Evolutionary conservation across 176 grass and related monocot species (phyloP).

Genomic region (Bothriochloa decipiens): DNA sequence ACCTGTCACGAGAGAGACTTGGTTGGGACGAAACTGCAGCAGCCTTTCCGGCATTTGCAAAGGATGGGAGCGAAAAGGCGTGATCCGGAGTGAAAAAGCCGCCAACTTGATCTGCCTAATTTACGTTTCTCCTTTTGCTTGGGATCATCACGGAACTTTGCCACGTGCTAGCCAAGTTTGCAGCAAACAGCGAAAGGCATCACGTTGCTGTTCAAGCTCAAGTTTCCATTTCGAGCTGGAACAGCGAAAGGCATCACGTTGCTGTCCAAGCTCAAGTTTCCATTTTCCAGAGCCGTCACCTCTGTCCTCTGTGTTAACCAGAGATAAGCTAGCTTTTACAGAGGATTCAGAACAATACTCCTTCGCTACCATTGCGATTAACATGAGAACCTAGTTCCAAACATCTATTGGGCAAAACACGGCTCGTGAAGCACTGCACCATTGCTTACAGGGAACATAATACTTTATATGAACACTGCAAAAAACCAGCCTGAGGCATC

Average conservation of each 20-base stretch:
- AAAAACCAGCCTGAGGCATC: neutral
- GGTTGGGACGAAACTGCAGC: neutral
- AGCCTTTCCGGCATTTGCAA: slow-evolving; percentile 2
- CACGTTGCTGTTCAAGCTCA: neutral
- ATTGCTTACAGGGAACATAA: neutral
- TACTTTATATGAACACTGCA: neutral
- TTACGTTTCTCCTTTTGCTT: neutral
- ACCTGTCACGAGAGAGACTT: neutral
- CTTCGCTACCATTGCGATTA: neutral
- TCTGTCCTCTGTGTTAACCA: neutral
- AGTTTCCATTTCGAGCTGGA: neutral
- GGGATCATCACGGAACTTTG: slow-evolving; percentile 5
- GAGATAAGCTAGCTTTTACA: neutral
- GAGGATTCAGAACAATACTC: neutral
- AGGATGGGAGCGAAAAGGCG: neutral
- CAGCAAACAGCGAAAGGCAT: slow-evolving; percentile 2
- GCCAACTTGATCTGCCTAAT: neutral
- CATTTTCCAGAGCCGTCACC: neutral
- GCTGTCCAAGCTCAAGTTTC: neutral
- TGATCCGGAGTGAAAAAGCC: slow-evolving; percentile 1
- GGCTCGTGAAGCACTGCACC: neutral
- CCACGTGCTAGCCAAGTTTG: neutral
- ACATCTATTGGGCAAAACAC: neutral
- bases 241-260: slow-evolving; percentile 22
- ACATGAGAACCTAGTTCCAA: neutral